These are phyloP conservation scores for Helotiales sp. DNA, from an alignment of 2,329 filamentous ascomycete genomes.

Conservation along the genomic window DNA sequence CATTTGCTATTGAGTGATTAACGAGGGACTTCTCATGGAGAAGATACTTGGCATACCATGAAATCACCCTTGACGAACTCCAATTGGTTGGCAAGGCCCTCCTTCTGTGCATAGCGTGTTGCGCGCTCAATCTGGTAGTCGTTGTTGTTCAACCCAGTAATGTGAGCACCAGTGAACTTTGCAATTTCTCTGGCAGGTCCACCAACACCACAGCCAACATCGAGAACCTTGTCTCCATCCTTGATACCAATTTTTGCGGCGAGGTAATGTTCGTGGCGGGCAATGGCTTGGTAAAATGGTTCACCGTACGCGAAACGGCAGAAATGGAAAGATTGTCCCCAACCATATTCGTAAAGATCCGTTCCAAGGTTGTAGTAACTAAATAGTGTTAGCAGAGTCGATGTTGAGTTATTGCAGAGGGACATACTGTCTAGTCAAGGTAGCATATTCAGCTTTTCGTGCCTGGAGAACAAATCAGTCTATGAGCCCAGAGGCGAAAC, in stretches of 20 bases:
- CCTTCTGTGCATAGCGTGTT: conserved; percentile 80
- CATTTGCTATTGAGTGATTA: conserved; percentile 68
- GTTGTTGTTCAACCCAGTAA: conserved; percentile 97
- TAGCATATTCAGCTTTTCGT: conserved; percentile 85
- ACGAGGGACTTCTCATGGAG: neutral
- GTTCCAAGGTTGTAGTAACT: conserved; percentile 97
- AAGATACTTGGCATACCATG: conserved; percentile 57
- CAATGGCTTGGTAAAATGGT: conserved; percentile 86
- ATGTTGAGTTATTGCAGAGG: neutral
- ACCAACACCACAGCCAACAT: conserved; percentile 96
- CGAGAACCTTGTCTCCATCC: conserved; percentile 85
- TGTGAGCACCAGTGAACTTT: conserved; percentile 89
- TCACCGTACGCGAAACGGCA: conserved; percentile 90
- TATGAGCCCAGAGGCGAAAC: neutral
- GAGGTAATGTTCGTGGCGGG: conserved; percentile 96
- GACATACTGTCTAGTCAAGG: conserved; percentile 84
- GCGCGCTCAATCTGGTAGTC: conserved; percentile 98
- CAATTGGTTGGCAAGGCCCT: conserved; percentile 78
- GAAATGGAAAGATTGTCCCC: conserved; percentile 97
- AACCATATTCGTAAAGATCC: conserved; percentile 95
- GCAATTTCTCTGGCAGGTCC: conserved; percentile 94
- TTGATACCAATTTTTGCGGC: conserved; percentile 86
- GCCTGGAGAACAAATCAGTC: conserved; percentile 48
- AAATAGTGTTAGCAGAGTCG: conserved; percentile 23
- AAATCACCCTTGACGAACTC: conserved; percentile 95